A percentile compares a stretch with the other conserved stretches of the same genome.
Conservation (phyloP, 2,329 filamentous ascomycete genomes). For the Hypoxylon rubiginosum region DNA sequence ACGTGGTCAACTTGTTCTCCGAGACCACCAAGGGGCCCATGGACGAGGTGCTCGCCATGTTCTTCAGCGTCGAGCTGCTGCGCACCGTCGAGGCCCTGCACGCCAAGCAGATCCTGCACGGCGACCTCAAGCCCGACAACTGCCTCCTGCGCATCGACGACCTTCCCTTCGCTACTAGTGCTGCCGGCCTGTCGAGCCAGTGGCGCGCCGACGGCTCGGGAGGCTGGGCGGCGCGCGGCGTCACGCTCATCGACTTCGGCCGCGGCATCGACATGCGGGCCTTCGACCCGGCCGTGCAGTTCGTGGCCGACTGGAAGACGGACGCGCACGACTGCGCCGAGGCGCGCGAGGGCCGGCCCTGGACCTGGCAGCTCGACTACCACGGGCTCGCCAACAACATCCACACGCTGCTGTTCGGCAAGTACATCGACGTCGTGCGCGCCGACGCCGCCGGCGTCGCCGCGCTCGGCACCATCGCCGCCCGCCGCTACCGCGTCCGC, state of each 20-base stretch:
- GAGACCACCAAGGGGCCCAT: conserved; percentile 78
- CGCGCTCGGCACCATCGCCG: conserved; percentile 68
- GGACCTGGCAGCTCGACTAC: conserved; percentile 98
- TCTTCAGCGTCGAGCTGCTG: conserved; percentile 91
- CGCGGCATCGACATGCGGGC: conserved; percentile 92
- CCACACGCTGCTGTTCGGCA: conserved; percentile 91
- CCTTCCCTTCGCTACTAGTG: conserved; percentile 44
- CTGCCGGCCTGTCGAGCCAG: conserved; percentile 65
- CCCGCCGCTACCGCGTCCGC: conserved; percentile 81
- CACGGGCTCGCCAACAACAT: conserved; percentile 91
- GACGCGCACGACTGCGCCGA: conserved; percentile 90
- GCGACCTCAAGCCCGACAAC: conserved; percentile 96
- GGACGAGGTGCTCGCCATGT: conserved; percentile 94
- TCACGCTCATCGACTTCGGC: conserved; percentile 94
- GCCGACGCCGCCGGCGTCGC: conserved; percentile 67
- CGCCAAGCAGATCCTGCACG: conserved; percentile 83
- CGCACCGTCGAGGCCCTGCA: conserved; percentile 92
- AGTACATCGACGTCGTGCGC: conserved; percentile 87
- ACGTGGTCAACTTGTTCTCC: conserved; percentile 88
- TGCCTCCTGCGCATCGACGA: conserved; percentile 87
- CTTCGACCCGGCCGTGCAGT: conserved; percentile 82
- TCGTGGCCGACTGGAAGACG: conserved; percentile 96
- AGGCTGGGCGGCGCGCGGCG: conserved; percentile 84
- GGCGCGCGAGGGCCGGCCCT: conserved; percentile 92
- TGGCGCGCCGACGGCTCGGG: conserved; percentile 81